Conservation (phyloP, 2,329 filamentous ascomycete species). For the Aspergillus sp. region DNA sequence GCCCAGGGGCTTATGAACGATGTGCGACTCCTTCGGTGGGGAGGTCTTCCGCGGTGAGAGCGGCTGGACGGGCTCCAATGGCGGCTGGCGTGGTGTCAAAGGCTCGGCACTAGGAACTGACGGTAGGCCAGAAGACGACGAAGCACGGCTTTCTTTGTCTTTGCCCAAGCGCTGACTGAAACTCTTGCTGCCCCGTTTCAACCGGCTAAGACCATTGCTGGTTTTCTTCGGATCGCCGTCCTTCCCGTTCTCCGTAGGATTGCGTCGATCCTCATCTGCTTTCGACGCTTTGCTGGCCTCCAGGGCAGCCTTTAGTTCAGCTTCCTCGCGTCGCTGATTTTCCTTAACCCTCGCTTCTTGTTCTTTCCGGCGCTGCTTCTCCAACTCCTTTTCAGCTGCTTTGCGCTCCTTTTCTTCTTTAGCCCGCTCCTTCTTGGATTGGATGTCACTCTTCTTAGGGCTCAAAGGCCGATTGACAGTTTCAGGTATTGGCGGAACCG, state of each 20-base stretch:
- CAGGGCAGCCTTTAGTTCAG: slow-evolving; percentile 64
- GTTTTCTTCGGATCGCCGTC: slow-evolving; percentile 48
- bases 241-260: slow-evolving; percentile 34
- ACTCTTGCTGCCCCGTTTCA: slow-evolving; percentile 73
- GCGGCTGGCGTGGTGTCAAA: slow-evolving; percentile 12
- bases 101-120: slow-evolving; percentile 24
- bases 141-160: slow-evolving; percentile 39
- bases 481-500: slow-evolving; percentile 35
- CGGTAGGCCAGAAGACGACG: slow-evolving; percentile 31
- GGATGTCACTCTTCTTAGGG: slow-evolving; percentile 63
- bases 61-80: slow-evolving; percentile 16
- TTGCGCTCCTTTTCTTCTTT: slow-evolving; percentile 61
- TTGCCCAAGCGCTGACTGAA: slow-evolving; percentile 68
- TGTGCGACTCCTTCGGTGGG: slow-evolving; percentile 1
- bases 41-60: background rate
- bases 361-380: slow-evolving; percentile 57
- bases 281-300: slow-evolving; percentile 67
- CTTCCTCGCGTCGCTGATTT: slow-evolving; percentile 56
- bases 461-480: slow-evolving; percentile 40
- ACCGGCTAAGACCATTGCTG: slow-evolving; percentile 59
- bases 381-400: slow-evolving; percentile 48
- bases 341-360: slow-evolving; percentile 55
- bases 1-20: slow-evolving; percentile 14
- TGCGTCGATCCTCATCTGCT: slow-evolving; percentile 52
- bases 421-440: slow-evolving; percentile 67